Base-by-base conservation (phyloP, 225 moss, liverwort and hornwort species). In the Rhytidiadelphus loreus region DNA sequence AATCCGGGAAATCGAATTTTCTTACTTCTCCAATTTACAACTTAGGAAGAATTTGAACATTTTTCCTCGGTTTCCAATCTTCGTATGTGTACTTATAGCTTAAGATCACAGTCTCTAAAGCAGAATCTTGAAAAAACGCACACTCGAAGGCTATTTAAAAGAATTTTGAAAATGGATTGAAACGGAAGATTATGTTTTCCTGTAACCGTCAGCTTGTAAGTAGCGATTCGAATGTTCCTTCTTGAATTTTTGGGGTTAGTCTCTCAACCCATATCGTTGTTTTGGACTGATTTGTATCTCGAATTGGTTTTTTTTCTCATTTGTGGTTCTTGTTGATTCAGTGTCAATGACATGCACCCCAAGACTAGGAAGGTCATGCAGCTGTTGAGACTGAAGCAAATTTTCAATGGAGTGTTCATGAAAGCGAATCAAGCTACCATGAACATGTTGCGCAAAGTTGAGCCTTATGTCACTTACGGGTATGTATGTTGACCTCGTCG, bases 321-420 rank as follows among this genome's bases (percentile, higher is more conserved):
- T 21, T 19, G 15, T 30, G 41, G 32, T 73, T n/a, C 33, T 73
- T 73, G 82, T 73, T 88, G 82, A 72, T 88, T 62, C 82, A 88
- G 87, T 32, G 82, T 82, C 52, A 88, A 88, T 82, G 87, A 88
- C 50, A 88, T 88, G 87, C 87, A 88, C 55, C 87, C 82, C 6
- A 88, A 88, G 87, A 82, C 87, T 32, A 88, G 87, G 87, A 88
- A 88, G 73, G n/a, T 82, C 62, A 63, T 88, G 63, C 87, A 82
- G 19, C 73, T 73, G 62, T 82, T 88, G 82, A 82, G 82, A 62
- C 74, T 88, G 53, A 53, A 14, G 33, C 61, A 88, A 41, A 88
- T 88, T 71, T 88, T 88, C 23, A 88, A 82, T 14, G 87, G 87
- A 82, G 87, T 88, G 62, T 88, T 82, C 62, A 52, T 82, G 13